Percentiles rank a stretch among this genome's conserved stretches.
phyloP scores from a whole-genome alignment of 371 early-diverging fungal genomes.

The Rhizopus arrhizus region DNA sequence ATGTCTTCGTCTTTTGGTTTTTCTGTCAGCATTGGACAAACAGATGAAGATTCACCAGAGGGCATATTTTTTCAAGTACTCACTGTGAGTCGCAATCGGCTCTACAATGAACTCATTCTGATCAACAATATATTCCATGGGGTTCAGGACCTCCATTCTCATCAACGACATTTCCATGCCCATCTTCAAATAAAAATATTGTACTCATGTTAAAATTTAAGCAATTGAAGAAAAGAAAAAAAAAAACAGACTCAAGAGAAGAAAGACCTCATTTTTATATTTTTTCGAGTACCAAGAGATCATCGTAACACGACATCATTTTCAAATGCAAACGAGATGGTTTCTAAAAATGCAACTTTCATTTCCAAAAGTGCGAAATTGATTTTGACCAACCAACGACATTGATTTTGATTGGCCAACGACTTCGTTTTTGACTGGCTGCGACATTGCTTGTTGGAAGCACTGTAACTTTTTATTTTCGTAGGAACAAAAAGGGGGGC shows the following conservation, averaged over 20 bases:
- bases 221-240: slow-evolving; percentile 17
- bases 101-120: slow-evolving; percentile 19
- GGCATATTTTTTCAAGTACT: slow-evolving; percentile 15
- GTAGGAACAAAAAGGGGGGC: no score
- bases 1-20: slow-evolving; percentile 21
- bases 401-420: not conserved
- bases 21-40: slow-evolving; percentile 16
- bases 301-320: slow-evolving; percentile 4
- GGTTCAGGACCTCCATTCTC: slow-evolving; percentile 27
- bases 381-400: slow-evolving; percentile 20
- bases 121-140: slow-evolving; percentile 27
- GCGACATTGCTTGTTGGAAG: slow-evolving; percentile 17
- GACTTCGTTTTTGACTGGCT: slow-evolving; percentile 18
- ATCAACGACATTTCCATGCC: slow-evolving; percentile 25
- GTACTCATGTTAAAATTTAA: slow-evolving; percentile 20
- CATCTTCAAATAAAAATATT: slow-evolving; percentile 23
- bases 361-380: slow-evolving; percentile 19
- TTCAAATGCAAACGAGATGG: not conserved
- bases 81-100: slow-evolving; percentile 18
- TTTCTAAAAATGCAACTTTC: slow-evolving; percentile 3
- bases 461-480: no score
- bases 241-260: slow-evolving; percentile 1
- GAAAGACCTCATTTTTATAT: slow-evolving; percentile 6
- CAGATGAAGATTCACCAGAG: slow-evolving; percentile 15
- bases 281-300: not conserved